Evolutionary conservation across 768 basidiomycete genomes (phyloP), one percentile per base, ranked within the genome.

Genomic region (Collybia sordida): DNA sequence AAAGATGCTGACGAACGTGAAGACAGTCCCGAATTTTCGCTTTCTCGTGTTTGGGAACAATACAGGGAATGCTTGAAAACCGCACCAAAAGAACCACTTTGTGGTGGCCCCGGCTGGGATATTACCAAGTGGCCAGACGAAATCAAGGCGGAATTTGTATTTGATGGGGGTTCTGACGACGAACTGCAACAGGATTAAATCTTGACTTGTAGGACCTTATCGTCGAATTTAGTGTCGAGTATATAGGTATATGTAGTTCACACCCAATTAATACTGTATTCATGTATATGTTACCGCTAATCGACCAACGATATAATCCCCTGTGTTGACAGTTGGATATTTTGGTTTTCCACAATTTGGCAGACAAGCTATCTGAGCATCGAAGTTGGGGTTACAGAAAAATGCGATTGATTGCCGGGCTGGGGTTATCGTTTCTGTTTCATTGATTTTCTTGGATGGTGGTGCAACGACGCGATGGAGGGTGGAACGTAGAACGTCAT

Each of bases 401-500:
- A 89, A 93, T 6, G 88, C 91, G 45, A 93, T 86, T 7, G 88
- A 90, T 61, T 90, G 88, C 22, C 91, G 79, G 7, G 71, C 66
- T 0, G 88, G 84, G 1, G 82, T 85, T 50, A 83, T 66, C n/a
- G 64, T 69, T 54, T 84, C 81, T 5, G 68, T 71, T 6, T 75
- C 71, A 55, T 64, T 77, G 49, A 79, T 62, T 55, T 73, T 72
- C 58, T 71, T 67, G 11, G 74, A 75, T 0, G 81, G 71, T 18
- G 91, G 89, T 3, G 86, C 84, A 6, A 92, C 90, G 18, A 93
- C 91, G 14, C 87, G 82, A 65, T 92, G 91, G 15, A 91, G 75
- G 2, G 91, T 92, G 37, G 89, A 90, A 18, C 85, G 81, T 39
- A 93, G 70, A 18, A 83, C 73, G 63, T 89, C 86, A 63, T 92